Percentiles rank a stretch among this genome's conserved stretches.
Conservation (phyloP, 345 rosid species). For the Bruguiera parviflora region DNA sequence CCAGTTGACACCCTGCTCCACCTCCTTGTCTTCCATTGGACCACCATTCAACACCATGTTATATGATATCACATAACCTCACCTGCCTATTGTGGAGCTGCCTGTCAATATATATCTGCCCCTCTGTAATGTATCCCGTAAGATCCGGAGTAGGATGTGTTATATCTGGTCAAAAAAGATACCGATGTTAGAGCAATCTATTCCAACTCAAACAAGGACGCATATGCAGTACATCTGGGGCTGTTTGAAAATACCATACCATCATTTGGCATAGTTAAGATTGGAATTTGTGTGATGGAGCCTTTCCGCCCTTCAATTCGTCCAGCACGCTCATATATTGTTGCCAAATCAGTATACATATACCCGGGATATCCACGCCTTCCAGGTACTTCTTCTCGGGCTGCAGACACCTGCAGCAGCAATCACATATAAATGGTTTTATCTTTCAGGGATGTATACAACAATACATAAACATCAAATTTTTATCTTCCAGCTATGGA, state of each 20-base stretch:
- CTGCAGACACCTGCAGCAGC: slow-evolving; percentile 87
- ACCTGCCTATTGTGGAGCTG: slow-evolving; percentile 89
- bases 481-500: too few species aligned
- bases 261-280: slow-evolving; percentile 98
- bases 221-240: background rate
- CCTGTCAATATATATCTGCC: slow-evolving; percentile 84
- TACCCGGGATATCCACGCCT: slow-evolving; percentile 99
- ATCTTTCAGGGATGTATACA: too few species aligned
- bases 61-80: slow-evolving; percentile 5
- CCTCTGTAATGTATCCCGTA: slow-evolving; percentile 98
- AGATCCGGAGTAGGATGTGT: slow-evolving; percentile 99
- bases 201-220: slow-evolving; percentile 7
- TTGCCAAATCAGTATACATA: slow-evolving; percentile 99
- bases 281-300: slow-evolving; percentile 97
- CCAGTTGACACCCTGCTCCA: background rate
- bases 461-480: too few species aligned
- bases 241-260: slow-evolving; percentile 43
- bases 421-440: slow-evolving; percentile 14
- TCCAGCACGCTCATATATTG: slow-evolving; percentile 97
- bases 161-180: slow-evolving; percentile 53
- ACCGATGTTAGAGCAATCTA: background rate
- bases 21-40: background rate
- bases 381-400: slow-evolving; percentile 99
- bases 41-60: background rate
- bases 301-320: slow-evolving; percentile 97